Conservation (phyloP, 805 yeast genomes). For the Jamesozyma rosinii region DNA sequence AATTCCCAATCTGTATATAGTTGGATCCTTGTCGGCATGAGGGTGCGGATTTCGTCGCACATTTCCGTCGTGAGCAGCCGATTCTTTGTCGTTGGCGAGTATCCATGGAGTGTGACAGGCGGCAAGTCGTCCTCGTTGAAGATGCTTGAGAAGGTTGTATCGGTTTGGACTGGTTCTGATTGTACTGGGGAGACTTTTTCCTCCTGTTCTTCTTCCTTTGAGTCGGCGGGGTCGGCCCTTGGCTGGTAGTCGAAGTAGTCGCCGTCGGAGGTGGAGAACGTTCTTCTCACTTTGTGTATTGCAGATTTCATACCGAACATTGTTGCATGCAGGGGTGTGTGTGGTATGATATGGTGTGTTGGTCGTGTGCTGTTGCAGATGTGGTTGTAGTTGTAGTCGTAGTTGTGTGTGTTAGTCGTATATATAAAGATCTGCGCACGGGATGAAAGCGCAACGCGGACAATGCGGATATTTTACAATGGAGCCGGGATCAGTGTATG, state of each 20-base stretch:
- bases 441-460: too few relatives aligned
- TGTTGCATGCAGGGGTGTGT: too few relatives aligned
- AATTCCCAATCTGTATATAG: conserved; percentile 69
- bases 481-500: too few relatives aligned
- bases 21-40: conserved; percentile 73
- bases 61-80: conserved; percentile 49
- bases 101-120: conserved; percentile 52
- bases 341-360: too few relatives aligned
- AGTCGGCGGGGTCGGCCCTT: not conserved
- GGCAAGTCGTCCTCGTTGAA: conserved; percentile 32
- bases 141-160: not conserved
- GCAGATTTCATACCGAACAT: conserved; percentile 16
- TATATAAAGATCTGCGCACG: too few relatives aligned
- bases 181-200: not conserved
- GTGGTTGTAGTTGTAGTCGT: too few relatives aligned
- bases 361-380: too few relatives aligned
- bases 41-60: conserved; percentile 63
- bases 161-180: not conserved
- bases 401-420: too few relatives aligned
- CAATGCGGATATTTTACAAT: too few relatives aligned
- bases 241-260: not conserved
- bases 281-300: conserved; percentile 9
- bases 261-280: conserved; percentile 8
- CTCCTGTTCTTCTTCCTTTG: not conserved
- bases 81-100: conserved; percentile 46